phyloP scores from a whole-genome alignment of 768 basidiomycete genomes.

The Ramaria sp. region DNA sequence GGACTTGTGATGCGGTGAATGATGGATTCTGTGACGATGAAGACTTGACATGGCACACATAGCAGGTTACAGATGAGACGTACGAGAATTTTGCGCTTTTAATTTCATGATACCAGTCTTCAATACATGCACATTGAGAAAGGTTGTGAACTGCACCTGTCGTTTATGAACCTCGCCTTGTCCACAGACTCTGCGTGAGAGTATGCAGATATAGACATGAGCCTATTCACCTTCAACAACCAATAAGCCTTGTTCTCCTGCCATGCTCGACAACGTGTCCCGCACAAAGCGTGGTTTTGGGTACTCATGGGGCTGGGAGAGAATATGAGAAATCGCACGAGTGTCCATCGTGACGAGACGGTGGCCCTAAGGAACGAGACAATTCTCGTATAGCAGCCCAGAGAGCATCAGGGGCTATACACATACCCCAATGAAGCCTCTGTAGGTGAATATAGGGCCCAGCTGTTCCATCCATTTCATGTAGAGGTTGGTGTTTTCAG shows the following conservation, averaged over 20 bases:
- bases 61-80: conserved; percentile 17
- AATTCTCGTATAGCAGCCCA: background rate
- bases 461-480: conserved; percentile 34
- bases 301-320: conserved; percentile 44
- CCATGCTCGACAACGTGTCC: conserved; percentile 41
- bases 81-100: conserved; percentile 41
- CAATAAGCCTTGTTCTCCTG: conserved; percentile 27
- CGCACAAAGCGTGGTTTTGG: conserved; percentile 52
- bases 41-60: background rate
- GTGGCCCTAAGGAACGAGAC: conserved; percentile 20
- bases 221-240: conserved; percentile 27
- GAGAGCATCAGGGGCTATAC: background rate
- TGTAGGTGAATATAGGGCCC: conserved; percentile 42
- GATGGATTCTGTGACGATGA: conserved; percentile 31
- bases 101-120: background rate
- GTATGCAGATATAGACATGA: background rate
- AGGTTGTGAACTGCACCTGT: conserved; percentile 28
- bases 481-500: conserved; percentile 45
- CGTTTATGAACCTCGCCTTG: conserved; percentile 41
- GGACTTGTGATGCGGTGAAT: conserved; percentile 40
- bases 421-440: conserved; percentile 33
- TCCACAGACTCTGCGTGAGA: background rate
- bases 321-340: conserved; percentile 44
- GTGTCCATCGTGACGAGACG: conserved; percentile 53
- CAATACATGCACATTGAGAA: background rate